A percentile compares a stretch with the other conserved stretches of the same genome.
phyloP scores from a whole-genome alignment of 257 asterid species.

The Solanum appendiculatum region DNA sequence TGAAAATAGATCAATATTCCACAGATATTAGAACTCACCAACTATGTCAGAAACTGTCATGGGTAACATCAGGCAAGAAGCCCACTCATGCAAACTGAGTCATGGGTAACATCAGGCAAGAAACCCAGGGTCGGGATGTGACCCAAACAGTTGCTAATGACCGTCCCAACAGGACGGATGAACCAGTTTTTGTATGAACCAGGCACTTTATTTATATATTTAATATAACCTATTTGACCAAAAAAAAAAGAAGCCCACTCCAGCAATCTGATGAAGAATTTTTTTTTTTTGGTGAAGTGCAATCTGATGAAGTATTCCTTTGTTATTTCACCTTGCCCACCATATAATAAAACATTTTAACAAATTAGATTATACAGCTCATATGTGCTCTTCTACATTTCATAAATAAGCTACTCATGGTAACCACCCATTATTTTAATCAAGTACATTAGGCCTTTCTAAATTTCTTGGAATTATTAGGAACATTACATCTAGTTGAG shows the following conservation, averaged over 20 bases:
- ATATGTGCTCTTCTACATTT: background rate
- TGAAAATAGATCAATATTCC: too few species aligned
- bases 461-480: background rate
- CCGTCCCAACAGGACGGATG: too few species aligned
- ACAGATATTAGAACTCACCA: background rate
- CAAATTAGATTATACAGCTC: background rate
- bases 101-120: too few species aligned
- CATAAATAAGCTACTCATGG: background rate
- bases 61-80: background rate
- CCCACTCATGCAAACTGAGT: conserved; percentile 2
- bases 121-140: too few species aligned
- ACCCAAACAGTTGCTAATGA: too few species aligned
- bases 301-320: background rate
- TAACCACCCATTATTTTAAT: background rate
- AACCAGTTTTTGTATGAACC: too few species aligned
- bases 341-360: background rate
- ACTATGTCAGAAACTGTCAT: background rate
- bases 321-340: background rate
- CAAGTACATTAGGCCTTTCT: background rate
- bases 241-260: too few species aligned
- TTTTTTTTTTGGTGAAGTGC: too few species aligned
- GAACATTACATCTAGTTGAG: background rate
- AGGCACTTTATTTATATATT: too few species aligned
- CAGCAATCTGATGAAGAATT: too few species aligned
- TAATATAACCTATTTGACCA: too few species aligned